Percentiles rank a stretch among this genome's conserved stretches.
Conservation (phyloP, 129 eudicot species). For the Helichrysum umbraculigerum region DNA sequence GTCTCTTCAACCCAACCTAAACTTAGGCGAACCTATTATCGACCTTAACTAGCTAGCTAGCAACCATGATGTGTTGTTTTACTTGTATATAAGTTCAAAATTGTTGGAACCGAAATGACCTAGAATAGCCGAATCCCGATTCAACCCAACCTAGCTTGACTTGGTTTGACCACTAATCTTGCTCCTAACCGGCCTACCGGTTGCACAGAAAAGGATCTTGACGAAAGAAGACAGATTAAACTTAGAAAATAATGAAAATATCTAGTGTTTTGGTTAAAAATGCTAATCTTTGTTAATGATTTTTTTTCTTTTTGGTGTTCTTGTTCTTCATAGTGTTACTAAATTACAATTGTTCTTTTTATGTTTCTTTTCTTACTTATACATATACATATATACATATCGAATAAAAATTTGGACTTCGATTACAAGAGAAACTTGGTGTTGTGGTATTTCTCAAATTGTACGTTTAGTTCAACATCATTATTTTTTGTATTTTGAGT, state of each 20-base stretch:
- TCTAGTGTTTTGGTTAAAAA: neutral
- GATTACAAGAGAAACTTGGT: neutral
- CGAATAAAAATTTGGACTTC: neutral
- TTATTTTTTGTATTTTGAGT: neutral
- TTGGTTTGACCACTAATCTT: slow-evolving; percentile 22
- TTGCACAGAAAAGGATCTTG: slow-evolving; percentile 16
- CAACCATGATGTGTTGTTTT: neutral
- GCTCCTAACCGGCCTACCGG: slow-evolving; percentile 21
- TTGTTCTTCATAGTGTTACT: neutral
- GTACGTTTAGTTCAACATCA: neutral
- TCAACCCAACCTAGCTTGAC: slow-evolving; percentile 12
- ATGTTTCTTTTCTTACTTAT: neutral
- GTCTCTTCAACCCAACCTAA: slow-evolving; percentile 69
- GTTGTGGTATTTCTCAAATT: neutral
- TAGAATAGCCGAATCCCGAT: slow-evolving; percentile 13
- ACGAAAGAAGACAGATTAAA: slow-evolving; percentile 10
- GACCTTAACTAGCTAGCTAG: slow-evolving; percentile 49
- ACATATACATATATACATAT: neutral
- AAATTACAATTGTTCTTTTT: neutral
- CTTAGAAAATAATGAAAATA: too few relatives aligned
- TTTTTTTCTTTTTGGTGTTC: slow-evolving; percentile 2
- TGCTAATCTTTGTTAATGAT: neutral
- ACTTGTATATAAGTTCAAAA: slow-evolving; percentile 36
- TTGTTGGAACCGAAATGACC: slow-evolving; percentile 6
- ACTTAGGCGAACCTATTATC: slow-evolving; percentile 82